A percentile compares a stretch with the other conserved stretches of the same genome.
Conservation (phyloP, 78 protist genomes). For the Capsaspora owczarzaki region DNA sequence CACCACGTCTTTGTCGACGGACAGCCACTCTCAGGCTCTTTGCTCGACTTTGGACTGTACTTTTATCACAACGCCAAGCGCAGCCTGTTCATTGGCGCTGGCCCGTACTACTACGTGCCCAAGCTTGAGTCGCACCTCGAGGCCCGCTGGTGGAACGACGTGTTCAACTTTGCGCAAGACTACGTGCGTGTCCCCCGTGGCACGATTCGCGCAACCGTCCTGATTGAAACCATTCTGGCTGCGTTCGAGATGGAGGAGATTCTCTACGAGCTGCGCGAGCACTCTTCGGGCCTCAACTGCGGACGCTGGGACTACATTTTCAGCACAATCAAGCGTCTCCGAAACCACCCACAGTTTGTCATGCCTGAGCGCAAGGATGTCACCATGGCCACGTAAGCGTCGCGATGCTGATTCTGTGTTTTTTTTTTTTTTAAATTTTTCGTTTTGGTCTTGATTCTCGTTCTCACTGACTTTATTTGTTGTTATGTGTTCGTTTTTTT, state of each 20-base stretch:
- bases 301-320: conserved; percentile 73
- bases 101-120: conserved; percentile 63
- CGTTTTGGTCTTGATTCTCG: too few relatives aligned
- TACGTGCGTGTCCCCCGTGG: conserved; percentile 34
- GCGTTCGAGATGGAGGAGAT: conserved; percentile 75
- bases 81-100: conserved; percentile 14
- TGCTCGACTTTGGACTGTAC: conserved; percentile 66
- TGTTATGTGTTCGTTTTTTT: too few relatives aligned
- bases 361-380: conserved; percentile 54
- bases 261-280: conserved; percentile 56
- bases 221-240: conserved; percentile 66
- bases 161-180: conserved; percentile 36
- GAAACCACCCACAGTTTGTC: conserved; percentile 43
- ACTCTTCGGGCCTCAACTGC: conserved; percentile 67
- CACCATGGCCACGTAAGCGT: conserved; percentile 46
- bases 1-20: conserved; percentile 57
- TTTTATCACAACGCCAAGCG: conserved; percentile 45
- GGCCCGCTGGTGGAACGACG: conserved; percentile 59
- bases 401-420: too few relatives aligned
- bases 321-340: conserved; percentile 51
- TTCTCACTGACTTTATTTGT: too few relatives aligned
- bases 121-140: conserved; percentile 65
- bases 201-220: conserved; percentile 63
- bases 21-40: conserved; percentile 42
- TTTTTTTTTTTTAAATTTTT: too few relatives aligned